phyloP scores from a whole-genome alignment of 2,329 filamentous ascomycete species.

The Penicillium sp. region DNA sequence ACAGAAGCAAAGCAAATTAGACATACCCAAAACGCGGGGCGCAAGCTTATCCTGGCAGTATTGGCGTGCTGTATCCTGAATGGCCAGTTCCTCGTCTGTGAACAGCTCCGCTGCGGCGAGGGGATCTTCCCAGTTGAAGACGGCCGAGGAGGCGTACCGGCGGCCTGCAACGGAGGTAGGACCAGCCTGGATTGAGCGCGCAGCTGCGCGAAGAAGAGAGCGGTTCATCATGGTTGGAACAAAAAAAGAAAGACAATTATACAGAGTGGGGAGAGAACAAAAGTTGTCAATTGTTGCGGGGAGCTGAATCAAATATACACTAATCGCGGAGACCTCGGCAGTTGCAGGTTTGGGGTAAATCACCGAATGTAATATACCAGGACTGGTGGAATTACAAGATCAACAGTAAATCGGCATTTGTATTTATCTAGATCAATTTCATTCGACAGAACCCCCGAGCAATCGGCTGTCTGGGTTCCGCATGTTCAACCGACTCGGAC shows the following conservation, averaged over 20 bases:
- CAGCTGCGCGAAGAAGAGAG: conserved; percentile 26
- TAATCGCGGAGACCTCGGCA: conserved; percentile 24
- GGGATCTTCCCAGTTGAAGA: conserved; percentile 89
- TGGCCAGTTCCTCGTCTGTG: conserved; percentile 83
- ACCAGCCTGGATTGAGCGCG: conserved; percentile 23
- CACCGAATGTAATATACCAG: conserved; percentile 11
- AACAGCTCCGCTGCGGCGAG: conserved; percentile 64
- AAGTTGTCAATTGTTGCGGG: conserved; percentile 13
- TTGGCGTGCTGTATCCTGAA: conserved; percentile 79
- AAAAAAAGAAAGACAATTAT: background rate
- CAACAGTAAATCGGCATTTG: background rate
- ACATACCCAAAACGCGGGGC: conserved; percentile 73
- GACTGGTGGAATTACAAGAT: background rate
- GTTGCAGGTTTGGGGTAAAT: conserved; percentile 11
- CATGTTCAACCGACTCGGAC: conserved; percentile 11
- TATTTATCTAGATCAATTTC: background rate
- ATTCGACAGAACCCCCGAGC: conserved; percentile 12
- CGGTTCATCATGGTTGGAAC: conserved; percentile 24
- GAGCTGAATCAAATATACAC: conserved; percentile 21
- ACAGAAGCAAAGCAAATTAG: conserved; percentile 1
- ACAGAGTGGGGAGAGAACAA: background rate
- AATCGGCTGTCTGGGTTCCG: background rate
- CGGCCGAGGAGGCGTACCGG: conserved; percentile 29
- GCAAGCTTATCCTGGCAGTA: conserved; percentile 87
- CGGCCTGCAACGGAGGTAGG: conserved; percentile 15